A percentile compares a stretch with the other conserved stretches of the same genome.
Evolutionary conservation across 345 rosid species (phyloP).

Genomic region (Eutrema heterophyllum): DNA sequence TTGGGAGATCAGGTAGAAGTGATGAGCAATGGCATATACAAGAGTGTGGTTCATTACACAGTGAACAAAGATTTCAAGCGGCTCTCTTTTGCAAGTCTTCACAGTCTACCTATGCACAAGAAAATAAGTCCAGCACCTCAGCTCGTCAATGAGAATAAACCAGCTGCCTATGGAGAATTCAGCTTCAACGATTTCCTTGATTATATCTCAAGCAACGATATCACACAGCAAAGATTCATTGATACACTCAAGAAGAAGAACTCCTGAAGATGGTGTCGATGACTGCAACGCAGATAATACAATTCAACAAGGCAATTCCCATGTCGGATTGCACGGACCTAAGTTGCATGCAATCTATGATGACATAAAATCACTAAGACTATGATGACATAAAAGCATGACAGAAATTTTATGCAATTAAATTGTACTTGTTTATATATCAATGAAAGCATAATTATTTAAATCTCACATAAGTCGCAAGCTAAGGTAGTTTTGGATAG

Average conservation of each 20-base stretch:
- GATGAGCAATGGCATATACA: conserved; percentile 52
- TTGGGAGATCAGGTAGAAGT: conserved; percentile 55
- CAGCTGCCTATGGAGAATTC: conserved; percentile 40
- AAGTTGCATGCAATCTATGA: too few species aligned
- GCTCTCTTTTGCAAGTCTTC: conserved; percentile 50
- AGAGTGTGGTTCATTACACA: conserved; percentile 44
- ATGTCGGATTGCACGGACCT: too few species aligned
- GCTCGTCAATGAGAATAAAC: conserved; percentile 35
- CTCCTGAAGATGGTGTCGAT: conserved; percentile 1
- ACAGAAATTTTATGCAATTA: too few species aligned
- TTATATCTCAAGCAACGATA: conserved; percentile 28
- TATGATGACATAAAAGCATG: too few species aligned
- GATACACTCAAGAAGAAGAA: conserved; percentile 35
- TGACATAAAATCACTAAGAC: too few species aligned
- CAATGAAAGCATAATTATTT: too few species aligned
- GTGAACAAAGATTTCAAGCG: conserved; percentile 35
- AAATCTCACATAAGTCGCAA: too few species aligned
- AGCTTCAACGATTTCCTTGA: conserved; percentile 48
- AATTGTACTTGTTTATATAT: too few species aligned
- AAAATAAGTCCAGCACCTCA: conserved; percentile 44
- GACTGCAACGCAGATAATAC: background rate
- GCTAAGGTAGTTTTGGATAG: too few species aligned
- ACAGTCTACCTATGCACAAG: conserved; percentile 44
- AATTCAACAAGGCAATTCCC: too few species aligned
- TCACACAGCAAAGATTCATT: conserved; percentile 35